These are phyloP conservation scores for Pouteria glomerata DNA, from an alignment of 148 eudicot species.

Conservation along the genomic window DNA sequence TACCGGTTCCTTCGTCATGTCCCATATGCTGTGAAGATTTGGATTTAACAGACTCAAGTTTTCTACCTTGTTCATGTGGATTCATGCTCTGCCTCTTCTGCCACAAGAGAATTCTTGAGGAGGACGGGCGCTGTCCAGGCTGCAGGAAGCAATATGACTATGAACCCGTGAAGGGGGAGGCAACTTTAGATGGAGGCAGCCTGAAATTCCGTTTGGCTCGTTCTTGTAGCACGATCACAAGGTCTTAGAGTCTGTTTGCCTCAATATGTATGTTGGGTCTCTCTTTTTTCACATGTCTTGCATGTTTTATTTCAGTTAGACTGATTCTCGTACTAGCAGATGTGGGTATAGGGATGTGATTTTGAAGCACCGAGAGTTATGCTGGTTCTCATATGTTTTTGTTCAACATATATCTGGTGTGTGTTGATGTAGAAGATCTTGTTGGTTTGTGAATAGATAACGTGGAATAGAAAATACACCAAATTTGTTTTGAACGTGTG, in stretches of 20 bases:
- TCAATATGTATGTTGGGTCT: slow-evolving; percentile 40
- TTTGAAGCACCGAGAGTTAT: slow-evolving; percentile 29
- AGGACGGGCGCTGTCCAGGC: slow-evolving; percentile 72
- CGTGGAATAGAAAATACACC: slow-evolving; percentile 60
- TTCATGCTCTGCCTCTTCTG: slow-evolving; percentile 83
- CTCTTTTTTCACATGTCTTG: slow-evolving; percentile 28
- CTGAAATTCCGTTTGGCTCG: slow-evolving; percentile 56
- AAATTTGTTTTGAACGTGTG: slow-evolving; percentile 9
- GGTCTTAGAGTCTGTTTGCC: slow-evolving; percentile 50
- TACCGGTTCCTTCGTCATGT: slow-evolving; percentile 37
- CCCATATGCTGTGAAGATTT: slow-evolving; percentile 83
- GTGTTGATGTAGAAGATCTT: slow-evolving; percentile 60
- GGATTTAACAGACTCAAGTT: slow-evolving; percentile 66
- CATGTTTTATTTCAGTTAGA: slow-evolving; percentile 36
- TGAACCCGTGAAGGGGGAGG: slow-evolving; percentile 46
- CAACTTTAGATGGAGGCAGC: slow-evolving; percentile 45
- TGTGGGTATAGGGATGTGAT: slow-evolving; percentile 42
- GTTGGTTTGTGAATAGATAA: slow-evolving; percentile 63
- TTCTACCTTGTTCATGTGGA: slow-evolving; percentile 74
- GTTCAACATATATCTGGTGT: slow-evolving; percentile 37
- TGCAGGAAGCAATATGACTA: slow-evolving; percentile 74
- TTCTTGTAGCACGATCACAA: slow-evolving; percentile 72
- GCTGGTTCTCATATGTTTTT: slow-evolving; percentile 44
- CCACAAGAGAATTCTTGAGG: slow-evolving; percentile 77
- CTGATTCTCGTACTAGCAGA: slow-evolving; percentile 36